These are phyloP conservation scores for Dictyostelium capitatum DNA, from an alignment of 78 protist species.

Conservation along the genomic window DNA sequence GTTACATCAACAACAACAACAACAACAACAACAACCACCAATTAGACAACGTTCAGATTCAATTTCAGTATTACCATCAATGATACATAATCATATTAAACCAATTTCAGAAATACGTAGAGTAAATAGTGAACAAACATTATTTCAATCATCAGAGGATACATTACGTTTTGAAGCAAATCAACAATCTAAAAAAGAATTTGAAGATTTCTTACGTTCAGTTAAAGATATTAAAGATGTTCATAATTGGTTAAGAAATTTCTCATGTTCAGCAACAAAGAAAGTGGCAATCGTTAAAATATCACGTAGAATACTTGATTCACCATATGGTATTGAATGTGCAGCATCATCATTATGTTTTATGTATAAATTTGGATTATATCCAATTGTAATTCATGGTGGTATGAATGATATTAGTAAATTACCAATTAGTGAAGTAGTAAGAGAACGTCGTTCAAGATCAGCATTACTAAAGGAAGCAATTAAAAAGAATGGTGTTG, in stretches of 20 bases:
- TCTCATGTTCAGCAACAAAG: constrained; percentile 14
- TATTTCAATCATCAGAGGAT: constrained; percentile 51
- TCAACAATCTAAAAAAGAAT: constrained; percentile 45
- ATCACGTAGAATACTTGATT: constrained; percentile 46
- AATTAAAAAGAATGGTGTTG: constrained; percentile 73
- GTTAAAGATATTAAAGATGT: constrained; percentile 74
- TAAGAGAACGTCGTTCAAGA: constrained; percentile 43
- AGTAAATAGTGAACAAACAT: constrained; percentile 37
- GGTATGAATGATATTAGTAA: constrained; percentile 65
- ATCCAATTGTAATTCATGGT: constrained; percentile 68
- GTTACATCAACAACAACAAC: not conserved
- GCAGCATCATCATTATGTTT: constrained; percentile 51
- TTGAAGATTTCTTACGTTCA: constrained; percentile 59
- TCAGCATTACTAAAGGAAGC: constrained; percentile 39
- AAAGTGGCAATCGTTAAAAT: constrained; percentile 68
- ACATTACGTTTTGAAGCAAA: constrained; percentile 42
- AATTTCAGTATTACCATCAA: not conserved
- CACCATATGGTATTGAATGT: constrained; percentile 46
- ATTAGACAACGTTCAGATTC: constrained; percentile 44
- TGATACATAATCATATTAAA: too few species aligned
- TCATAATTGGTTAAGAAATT: constrained; percentile 56
- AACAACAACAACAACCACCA: not conserved
- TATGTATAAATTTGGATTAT: constrained; percentile 66
- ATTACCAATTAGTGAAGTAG: constrained; percentile 24
- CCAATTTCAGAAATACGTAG: constrained; percentile 58